Base-by-base conservation (phyloP, 1,139 yeast genomes). In the Sugiyamaella japonica region DNA sequence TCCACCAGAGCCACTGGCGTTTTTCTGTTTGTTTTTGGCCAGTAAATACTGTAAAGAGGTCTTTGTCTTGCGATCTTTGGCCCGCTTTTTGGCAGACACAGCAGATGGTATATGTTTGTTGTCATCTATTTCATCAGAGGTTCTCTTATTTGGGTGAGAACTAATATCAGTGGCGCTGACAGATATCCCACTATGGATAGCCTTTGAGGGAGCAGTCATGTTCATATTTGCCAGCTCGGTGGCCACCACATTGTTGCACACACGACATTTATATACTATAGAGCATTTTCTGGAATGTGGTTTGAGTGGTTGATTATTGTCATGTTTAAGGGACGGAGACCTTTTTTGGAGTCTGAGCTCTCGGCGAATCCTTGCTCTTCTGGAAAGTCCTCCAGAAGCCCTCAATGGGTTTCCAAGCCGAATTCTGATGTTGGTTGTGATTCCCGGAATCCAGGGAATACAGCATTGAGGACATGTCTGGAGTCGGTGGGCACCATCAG, bases 361-460 rank as follows among this genome's bases (percentile, higher is more conserved):
- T 16, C n/a, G 50, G 29, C 60, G 45, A 6, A 7, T n/a, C 2
- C 58, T 45, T 12, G 57, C 55, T 4, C 56, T 34, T 46, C 48
- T 56, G 13, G 56, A 52, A 7, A 55, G 48, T 10, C 59, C 59
- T 5, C 59, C 58, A 10, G 46, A 40, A 3, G 15, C 17, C 17
- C 56, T 48, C n/a, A 17, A n/a, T 4, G 47, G n/a, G 28, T 34
- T 40, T 9, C 57, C 59, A 7, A 50, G 23, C n/a, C 41, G 40
- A 1, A 54, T 47, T n/a, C 66, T 49, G 3, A 56, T 59, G 10
- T 17, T 42, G 32, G 58, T 56, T 8, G 63, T 63, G 28, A 64
- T 20, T 9, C 66, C 68, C 0, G 69, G 67, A 6, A 66, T 53
- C 59, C 61, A 54, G 0, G 62, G 55, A 7, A 51, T 51, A 13